A percentile compares a stretch with the other conserved stretches of the same genome.
phyloP scores from a whole-genome alignment of 371 early-diverging fungal genomes.

The Haplosporangium sp. region DNA sequence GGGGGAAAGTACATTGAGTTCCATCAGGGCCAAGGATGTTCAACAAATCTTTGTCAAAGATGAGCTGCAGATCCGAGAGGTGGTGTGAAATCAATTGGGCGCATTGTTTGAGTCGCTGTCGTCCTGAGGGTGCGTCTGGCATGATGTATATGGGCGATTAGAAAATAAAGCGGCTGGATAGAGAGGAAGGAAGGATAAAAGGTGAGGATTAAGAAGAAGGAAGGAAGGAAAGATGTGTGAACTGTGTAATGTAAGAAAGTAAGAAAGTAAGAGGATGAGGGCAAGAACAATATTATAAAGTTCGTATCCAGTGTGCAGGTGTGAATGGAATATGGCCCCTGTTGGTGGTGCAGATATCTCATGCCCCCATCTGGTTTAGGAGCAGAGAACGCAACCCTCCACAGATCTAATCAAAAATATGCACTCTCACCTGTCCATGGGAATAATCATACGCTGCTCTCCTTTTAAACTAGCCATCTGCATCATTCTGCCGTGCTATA shows the following conservation, averaged over 20 bases:
- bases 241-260: background rate
- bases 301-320: too few relatives aligned
- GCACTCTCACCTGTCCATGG: too few relatives aligned
- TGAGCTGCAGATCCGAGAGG: constrained; percentile 40
- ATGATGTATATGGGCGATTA: constrained; percentile 5
- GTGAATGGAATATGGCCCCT: too few relatives aligned
- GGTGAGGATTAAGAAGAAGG: background rate
- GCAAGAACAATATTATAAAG: too few relatives aligned
- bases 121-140: constrained; percentile 28
- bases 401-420: too few relatives aligned
- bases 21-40: constrained; percentile 18
- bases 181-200: background rate
- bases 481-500: too few relatives aligned
- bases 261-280: background rate
- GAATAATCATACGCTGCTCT: too few relatives aligned
- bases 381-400: too few relatives aligned
- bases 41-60: constrained; percentile 39
- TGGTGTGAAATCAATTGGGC: constrained; percentile 30
- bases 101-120: constrained; percentile 35
- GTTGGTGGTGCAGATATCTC: too few relatives aligned
- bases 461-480: too few relatives aligned
- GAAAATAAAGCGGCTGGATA: background rate
- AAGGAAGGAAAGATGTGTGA: background rate
- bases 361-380: too few relatives aligned
- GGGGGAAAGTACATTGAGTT: constrained; percentile 19